Percentiles rank a stretch among this genome's conserved stretches.
These are phyloP conservation scores for Didymella exigua DNA, from an alignment of 2,329 filamentous ascomycete genomes.

Conservation along the genomic window DNA sequence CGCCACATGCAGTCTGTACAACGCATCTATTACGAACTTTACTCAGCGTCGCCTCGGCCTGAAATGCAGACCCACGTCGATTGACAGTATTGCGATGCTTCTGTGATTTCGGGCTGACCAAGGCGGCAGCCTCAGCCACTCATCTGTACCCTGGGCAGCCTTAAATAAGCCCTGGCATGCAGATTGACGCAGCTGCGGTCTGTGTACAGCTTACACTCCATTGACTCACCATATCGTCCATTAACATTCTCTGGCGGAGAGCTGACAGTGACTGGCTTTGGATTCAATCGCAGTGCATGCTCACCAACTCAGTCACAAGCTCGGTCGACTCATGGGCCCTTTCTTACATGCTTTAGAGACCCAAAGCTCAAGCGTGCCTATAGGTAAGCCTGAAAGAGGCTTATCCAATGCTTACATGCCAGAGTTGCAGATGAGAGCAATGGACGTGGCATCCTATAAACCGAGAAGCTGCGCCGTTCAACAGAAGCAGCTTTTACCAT, in stretches of 20 bases:
- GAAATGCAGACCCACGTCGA: background rate
- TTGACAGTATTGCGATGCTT: background rate
- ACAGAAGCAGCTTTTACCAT: background rate
- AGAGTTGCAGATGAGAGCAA: background rate
- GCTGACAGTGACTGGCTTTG: background rate
- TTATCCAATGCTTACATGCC: background rate
- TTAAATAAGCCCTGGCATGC: conserved; percentile 14
- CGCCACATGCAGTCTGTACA: background rate
- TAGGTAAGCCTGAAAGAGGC: background rate
- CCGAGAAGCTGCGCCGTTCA: background rate
- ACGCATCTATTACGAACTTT: background rate
- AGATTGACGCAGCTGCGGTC: background rate
- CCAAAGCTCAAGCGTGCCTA: background rate
- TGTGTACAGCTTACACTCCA: conserved; percentile 2
- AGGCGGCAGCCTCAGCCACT: conserved; percentile 5
- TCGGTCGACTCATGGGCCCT: conserved; percentile 3
- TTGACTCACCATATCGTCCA: background rate
- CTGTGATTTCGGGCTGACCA: conserved; percentile 9
- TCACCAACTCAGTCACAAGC: background rate
- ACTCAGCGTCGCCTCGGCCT: background rate
- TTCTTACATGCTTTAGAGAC: conserved; percentile 9
- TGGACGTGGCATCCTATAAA: background rate
- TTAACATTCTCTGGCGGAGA: background rate
- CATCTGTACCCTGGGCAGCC: background rate
- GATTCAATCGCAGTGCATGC: background rate